Evolutionary conservation across 768 basidiomycete species (phyloP), one percentile per base, ranked within the genome.

Genomic region (Neoboletus brunneissimus): DNA sequence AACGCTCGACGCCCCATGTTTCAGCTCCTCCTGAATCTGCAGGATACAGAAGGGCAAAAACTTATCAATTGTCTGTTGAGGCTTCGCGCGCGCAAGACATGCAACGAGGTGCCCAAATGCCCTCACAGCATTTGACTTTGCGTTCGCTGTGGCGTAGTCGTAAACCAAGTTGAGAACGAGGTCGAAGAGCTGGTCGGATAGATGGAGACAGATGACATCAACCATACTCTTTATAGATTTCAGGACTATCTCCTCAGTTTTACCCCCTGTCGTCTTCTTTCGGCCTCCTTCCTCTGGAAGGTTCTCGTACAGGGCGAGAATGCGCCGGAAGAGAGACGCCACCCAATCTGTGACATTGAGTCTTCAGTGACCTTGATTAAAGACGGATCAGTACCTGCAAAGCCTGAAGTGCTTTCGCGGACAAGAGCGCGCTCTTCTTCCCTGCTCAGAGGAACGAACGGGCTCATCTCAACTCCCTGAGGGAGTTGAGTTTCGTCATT

Each of bases 251-350:
- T 93, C 76, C 88, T 90, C 73, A 79, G 81, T 61, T 69, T 89
- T 90, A n/a, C 91, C 91, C 23, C 91, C 91, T 2, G 91, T 92
- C 35, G 81, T 87, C 59, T 90, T 90, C 73, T 81, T 84, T 74
- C 84, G 85, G 5, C 96, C 96, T 12, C 91, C 94, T 73, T 96
- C 95, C 69, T 98, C 96, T 0, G 95, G 95, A 5, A 98, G 76
- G 67, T 96, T 95, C 74, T 94, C 91, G 66, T 89, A 95, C 20
- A 98, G 74, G 1, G 89, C 83, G 51, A 93, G 77, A 50, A 93
- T 83, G 11, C 91, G 83, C 16, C 89, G 79, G 65, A 93, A 86
- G 31, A 93, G 81, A 22, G 87, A 84, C 0, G 80, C 81, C 13
- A 92, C 85, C 91, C 91, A 93, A 65, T 89, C 91, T 91, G 56